Conservation (phyloP, 108 stramenopile genomes). For the Fragilaria radians region DNA sequence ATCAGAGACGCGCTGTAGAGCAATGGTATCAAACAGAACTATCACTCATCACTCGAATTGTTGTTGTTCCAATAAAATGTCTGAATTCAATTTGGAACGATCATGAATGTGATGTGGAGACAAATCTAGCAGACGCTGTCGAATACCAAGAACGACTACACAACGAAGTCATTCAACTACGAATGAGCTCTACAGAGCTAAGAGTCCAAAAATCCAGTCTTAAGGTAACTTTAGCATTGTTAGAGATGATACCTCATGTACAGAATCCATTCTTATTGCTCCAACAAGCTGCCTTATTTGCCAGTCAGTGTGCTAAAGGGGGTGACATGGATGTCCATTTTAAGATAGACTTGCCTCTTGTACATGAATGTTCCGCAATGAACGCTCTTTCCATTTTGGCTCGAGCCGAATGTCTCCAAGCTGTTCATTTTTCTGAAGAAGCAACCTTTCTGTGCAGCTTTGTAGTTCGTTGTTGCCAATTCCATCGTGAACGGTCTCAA, state of each 20-base stretch:
- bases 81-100: slow-evolving; percentile 10
- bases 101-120: background rate
- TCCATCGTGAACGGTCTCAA: slow-evolving; percentile 31
- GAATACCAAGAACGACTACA: slow-evolving; percentile 18
- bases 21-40: background rate
- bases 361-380: slow-evolving; percentile 36
- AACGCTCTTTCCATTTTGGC: slow-evolving; percentile 74
- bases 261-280: slow-evolving; percentile 69
- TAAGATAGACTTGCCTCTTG: slow-evolving; percentile 42
- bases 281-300: slow-evolving; percentile 80
- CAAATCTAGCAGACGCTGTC: background rate
- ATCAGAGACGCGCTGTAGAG: background rate
- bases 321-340: slow-evolving; percentile 63
- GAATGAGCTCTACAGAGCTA: slow-evolving; percentile 48
- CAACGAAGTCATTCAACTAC: slow-evolving; percentile 32
- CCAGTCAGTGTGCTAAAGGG: slow-evolving; percentile 55
- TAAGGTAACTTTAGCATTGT: slow-evolving; percentile 48
- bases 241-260: slow-evolving; percentile 42
- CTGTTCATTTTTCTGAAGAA: slow-evolving; percentile 66
- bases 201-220: slow-evolving; percentile 60
- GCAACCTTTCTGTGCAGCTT: slow-evolving; percentile 71
- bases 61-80: slow-evolving; percentile 5
- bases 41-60: background rate
- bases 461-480: slow-evolving; percentile 56
- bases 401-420: slow-evolving; percentile 75